A percentile compares a stretch with the other conserved stretches of the same genome.
phyloP scores from a whole-genome alignment of 805 yeast genomes.

The Torulaspora delbrueckii region DNA sequence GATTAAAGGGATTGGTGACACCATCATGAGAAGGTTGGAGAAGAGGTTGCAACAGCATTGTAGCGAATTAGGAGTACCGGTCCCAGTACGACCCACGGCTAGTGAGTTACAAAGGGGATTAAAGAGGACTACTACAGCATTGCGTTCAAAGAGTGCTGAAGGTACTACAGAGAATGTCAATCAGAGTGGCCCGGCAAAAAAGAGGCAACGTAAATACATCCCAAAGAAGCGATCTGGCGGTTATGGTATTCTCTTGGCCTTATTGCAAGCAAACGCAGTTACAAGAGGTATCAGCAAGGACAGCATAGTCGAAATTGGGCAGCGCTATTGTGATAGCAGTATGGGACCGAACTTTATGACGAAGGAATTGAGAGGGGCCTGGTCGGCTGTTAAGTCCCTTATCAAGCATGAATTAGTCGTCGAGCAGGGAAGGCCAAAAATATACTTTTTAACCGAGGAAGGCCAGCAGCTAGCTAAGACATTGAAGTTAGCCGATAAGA shows the following conservation, averaged over 20 bases:
- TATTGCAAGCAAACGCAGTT: slow-evolving; percentile 45
- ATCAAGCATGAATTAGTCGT: slow-evolving; percentile 54
- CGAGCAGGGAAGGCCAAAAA: slow-evolving; percentile 51
- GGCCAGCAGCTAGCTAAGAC: slow-evolving; percentile 61
- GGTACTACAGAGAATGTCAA: slow-evolving; percentile 3
- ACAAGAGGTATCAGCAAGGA: slow-evolving; percentile 57
- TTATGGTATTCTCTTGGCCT: slow-evolving; percentile 68
- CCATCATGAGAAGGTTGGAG: slow-evolving; percentile 51
- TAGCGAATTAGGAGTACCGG: slow-evolving; percentile 41
- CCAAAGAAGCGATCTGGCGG: slow-evolving; percentile 80
- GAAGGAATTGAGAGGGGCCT: slow-evolving; percentile 64
- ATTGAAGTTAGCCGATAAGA: slow-evolving; percentile 45
- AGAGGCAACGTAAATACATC: slow-evolving; percentile 45
- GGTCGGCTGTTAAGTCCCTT: slow-evolving; percentile 65
- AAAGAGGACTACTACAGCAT: slow-evolving; percentile 18
- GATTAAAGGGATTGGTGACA: slow-evolving; percentile 69
- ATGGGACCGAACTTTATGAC: slow-evolving; percentile 57
- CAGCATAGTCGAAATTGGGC: slow-evolving; percentile 51
- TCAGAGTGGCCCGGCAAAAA: slow-evolving; percentile 17
- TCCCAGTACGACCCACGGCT: slow-evolving; percentile 40
- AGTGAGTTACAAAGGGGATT: slow-evolving; percentile 9
- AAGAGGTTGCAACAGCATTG: slow-evolving; percentile 51
- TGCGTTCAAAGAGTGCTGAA: slow-evolving; percentile 12
- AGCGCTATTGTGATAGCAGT: slow-evolving; percentile 52
- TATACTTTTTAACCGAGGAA: slow-evolving; percentile 61